A percentile compares a stretch with the other conserved stretches of the same genome.
These are phyloP conservation scores for Jaapia argillacea DNA, from an alignment of 768 basidiomycete genomes.

Conservation along the genomic window DNA sequence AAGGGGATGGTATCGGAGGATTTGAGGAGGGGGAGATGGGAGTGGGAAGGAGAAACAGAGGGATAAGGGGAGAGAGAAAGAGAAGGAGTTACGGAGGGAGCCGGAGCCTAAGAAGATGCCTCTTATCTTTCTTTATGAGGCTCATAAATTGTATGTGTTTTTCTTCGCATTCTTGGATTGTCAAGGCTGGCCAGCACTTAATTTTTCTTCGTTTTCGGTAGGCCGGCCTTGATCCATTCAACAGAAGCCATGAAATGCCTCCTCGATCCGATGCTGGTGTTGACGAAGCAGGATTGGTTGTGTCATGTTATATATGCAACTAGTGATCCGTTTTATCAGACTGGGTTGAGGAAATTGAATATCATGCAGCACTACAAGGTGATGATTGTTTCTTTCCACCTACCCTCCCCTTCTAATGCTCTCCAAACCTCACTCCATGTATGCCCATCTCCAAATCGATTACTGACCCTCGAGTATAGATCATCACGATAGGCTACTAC, in stretches of 20 bases:
- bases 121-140: slow-evolving; percentile 79
- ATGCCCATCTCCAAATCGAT: too few relatives aligned
- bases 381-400: not conserved
- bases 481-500: slow-evolving; percentile 75
- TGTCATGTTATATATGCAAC: slow-evolving; percentile 79
- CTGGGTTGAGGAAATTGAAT: slow-evolving; percentile 71
- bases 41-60: slow-evolving; percentile 19
- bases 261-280: slow-evolving; percentile 76
- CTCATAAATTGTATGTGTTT: slow-evolving; percentile 60
- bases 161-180: not conserved
- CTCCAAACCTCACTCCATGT: too few relatives aligned
- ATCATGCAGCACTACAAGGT: slow-evolving; percentile 82
- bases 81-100: slow-evolving; percentile 21
- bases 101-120: slow-evolving; percentile 57
- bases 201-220: too few relatives aligned
- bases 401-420: not conserved
- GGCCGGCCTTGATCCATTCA: slow-evolving; percentile 48
- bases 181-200: not conserved
- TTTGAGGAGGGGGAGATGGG: slow-evolving; percentile 13
- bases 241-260: slow-evolving; percentile 76
- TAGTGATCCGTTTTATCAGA: slow-evolving; percentile 80
- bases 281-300: slow-evolving; percentile 81
- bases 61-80: slow-evolving; percentile 17
- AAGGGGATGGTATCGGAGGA: too few relatives aligned
- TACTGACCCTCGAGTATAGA: too few relatives aligned